Percentiles rank a stretch among this genome's conserved stretches.
Evolutionary conservation across 1,139 yeast genomes (phyloP).

Genomic region (Eremothecium gossypii): DNA sequence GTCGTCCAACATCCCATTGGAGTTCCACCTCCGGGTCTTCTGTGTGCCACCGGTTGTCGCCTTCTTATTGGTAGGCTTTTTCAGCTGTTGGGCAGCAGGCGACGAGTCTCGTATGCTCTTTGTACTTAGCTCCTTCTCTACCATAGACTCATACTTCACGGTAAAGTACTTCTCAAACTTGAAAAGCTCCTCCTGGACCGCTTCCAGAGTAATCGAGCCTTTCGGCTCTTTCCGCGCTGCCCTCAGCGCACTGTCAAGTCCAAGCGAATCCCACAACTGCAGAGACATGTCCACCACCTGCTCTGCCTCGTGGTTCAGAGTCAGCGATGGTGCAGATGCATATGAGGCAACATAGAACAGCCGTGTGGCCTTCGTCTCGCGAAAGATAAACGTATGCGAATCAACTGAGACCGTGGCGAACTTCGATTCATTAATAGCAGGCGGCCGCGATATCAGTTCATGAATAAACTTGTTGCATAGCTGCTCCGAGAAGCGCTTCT

Average conservation of each 20-base stretch:
- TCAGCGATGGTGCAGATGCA: conserved; percentile 25
- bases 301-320: conserved; percentile 29
- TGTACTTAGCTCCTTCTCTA: conserved; percentile 6
- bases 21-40: conserved; percentile 35
- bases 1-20: conserved; percentile 40
- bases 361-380: conserved; percentile 25
- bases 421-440: conserved; percentile 28
- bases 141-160: conserved; percentile 24
- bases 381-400: conserved; percentile 28
- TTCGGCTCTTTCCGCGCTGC: too few species aligned
- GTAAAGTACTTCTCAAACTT: conserved; percentile 30
- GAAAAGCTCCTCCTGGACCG: conserved; percentile 21
- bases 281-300: conserved; percentile 24
- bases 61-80: conserved; percentile 10
- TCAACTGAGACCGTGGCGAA: conserved; percentile 29
- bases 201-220: conserved; percentile 12
- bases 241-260: conserved; percentile 15
- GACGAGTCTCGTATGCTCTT: conserved; percentile 8
- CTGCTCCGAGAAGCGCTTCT: conserved; percentile 40
- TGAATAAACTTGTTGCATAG: conserved; percentile 43
- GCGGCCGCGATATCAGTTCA: conserved; percentile 26
- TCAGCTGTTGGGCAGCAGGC: conserved; percentile 1
- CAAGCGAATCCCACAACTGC: conserved; percentile 24
- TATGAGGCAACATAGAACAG: conserved; percentile 26
- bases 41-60: conserved; percentile 16